Evolutionary conservation across 2,329 filamentous ascomycete species (phyloP).

Genomic region (Elsinoe ampelina): DNA sequence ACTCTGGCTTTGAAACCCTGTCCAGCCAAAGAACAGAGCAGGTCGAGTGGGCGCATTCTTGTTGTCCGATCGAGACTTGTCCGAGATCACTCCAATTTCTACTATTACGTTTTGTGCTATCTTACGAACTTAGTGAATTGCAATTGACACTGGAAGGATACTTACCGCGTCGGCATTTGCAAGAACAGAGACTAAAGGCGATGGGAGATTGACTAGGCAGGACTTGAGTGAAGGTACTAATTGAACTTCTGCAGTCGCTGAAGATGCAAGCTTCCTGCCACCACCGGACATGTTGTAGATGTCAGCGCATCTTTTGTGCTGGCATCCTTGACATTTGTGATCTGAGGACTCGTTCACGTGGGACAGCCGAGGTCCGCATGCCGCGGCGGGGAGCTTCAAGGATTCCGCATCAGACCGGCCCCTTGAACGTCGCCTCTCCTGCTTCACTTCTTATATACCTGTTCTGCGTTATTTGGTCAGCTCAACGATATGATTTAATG

Average conservation of each 20-base stretch:
- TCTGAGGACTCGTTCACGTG: not conserved
- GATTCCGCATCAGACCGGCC: no score
- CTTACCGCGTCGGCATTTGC: conserved; percentile 80
- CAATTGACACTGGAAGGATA: conserved; percentile 14
- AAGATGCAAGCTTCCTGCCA: conserved; percentile 6
- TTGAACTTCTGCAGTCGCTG: conserved; percentile 59
- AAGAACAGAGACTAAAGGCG: conserved; percentile 72
- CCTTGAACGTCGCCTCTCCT: no score
- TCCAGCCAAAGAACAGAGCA: conserved; percentile 89
- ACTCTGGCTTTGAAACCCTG: conserved; percentile 91
- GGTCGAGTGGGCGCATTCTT: not conserved
- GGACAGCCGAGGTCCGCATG: not conserved
- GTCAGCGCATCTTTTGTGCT: not conserved
- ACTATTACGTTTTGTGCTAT: conserved; percentile 92
- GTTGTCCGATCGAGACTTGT: conserved; percentile 29
- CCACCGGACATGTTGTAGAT: conserved; percentile 5
- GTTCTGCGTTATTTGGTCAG: no score
- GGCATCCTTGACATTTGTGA: not conserved
- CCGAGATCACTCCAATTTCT: conserved; percentile 56
- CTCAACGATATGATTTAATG: no score
- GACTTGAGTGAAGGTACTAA: conserved; percentile 76
- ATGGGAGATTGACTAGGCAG: conserved; percentile 86
- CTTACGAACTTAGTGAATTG: conserved; percentile 37
- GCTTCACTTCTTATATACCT: no score
- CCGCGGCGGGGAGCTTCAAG: no score